Percentiles rank a stretch among this genome's conserved stretches.
phyloP scores from a whole-genome alignment of 73 alveolate genomes.

The Effrenium voratum region DNA sequence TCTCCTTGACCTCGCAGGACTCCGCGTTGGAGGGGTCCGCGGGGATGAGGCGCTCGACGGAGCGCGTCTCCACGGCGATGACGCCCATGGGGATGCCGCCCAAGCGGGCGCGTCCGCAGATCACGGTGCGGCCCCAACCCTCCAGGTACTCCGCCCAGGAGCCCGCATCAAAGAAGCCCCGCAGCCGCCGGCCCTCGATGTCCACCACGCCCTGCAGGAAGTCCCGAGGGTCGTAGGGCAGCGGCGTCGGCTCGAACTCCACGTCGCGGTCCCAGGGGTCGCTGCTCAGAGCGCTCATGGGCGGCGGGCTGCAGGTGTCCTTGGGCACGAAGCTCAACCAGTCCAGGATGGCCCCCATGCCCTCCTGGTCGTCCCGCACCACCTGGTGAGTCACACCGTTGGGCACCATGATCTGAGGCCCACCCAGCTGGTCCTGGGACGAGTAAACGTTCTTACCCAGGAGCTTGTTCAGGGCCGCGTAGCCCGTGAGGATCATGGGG shows the following conservation, averaged over 20 bases:
- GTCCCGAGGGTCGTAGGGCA: slow-evolving; percentile 87
- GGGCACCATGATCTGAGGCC: slow-evolving; percentile 93
- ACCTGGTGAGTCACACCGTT: slow-evolving; percentile 88
- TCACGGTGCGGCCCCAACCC: slow-evolving; percentile 81
- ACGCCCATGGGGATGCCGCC: slow-evolving; percentile 85
- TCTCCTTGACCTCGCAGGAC: slow-evolving; percentile 15
- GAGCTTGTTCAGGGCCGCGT: slow-evolving; percentile 80
- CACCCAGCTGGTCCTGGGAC: slow-evolving; percentile 93
- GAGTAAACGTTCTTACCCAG: slow-evolving; percentile 87
- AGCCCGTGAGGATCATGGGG: slow-evolving; percentile 66
- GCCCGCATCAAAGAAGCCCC: slow-evolving; percentile 84
- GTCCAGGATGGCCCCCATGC: slow-evolving; percentile 62
- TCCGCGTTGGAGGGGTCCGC: slow-evolving; percentile 87
- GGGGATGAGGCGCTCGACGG: slow-evolving; percentile 47
- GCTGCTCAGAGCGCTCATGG: not conserved
- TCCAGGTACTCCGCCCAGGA: slow-evolving; percentile 51
- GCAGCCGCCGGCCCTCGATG: slow-evolving; percentile 28
- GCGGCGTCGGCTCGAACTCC: slow-evolving; percentile 71
- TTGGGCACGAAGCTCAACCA: slow-evolving; percentile 91
- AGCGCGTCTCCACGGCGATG: slow-evolving; percentile 85
- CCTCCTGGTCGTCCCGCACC: slow-evolving; percentile 84
- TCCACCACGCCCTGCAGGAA: slow-evolving; percentile 66
- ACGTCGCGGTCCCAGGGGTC: slow-evolving; percentile 91
- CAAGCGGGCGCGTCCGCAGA: slow-evolving; percentile 63
- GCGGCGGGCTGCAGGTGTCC: slow-evolving; percentile 44